Conservation (phyloP, 148 eudicot genomes). For the Rhododendron kiyosumense region DNA sequence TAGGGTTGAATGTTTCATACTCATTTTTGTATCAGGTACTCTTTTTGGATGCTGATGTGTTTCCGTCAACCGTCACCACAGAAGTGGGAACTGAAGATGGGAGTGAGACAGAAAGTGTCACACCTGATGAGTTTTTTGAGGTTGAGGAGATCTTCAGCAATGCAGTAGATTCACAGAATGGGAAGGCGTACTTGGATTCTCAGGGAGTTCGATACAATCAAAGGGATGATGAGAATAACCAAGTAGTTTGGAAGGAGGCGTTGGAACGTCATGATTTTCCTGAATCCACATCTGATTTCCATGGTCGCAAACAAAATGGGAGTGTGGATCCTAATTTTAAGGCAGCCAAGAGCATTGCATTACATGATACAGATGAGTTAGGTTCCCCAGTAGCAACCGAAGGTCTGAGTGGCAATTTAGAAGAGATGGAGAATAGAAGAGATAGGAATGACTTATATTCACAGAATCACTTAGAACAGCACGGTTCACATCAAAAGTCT, state of each 20-base stretch:
- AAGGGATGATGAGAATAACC: constrained; percentile 27
- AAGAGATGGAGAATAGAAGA: constrained; percentile 30
- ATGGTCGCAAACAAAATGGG: constrained; percentile 27
- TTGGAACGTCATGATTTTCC: constrained; percentile 44
- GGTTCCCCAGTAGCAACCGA: constrained; percentile 13
- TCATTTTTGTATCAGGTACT: constrained; percentile 67
- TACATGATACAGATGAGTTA: constrained; percentile 32
- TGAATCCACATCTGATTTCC: constrained; percentile 51
- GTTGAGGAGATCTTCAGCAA: constrained; percentile 88
- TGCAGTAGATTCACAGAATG: constrained; percentile 13
- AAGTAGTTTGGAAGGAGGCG: constrained; percentile 41
- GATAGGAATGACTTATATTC: constrained; percentile 23
- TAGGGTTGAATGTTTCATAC: constrained; percentile 42
- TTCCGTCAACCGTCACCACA: constrained; percentile 41
- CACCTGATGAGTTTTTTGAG: constrained; percentile 86
- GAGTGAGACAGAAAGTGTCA: constrained; percentile 47
- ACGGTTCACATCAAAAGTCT: constrained; percentile 39
- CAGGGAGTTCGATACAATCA: constrained; percentile 26
- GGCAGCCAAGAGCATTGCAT: constrained; percentile 37
- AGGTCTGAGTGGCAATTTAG: constrained; percentile 18
- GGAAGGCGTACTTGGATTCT: constrained; percentile 4
- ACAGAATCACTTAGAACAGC: constrained; percentile 41
- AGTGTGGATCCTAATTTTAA: constrained; percentile 21
- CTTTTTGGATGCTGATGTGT: constrained; percentile 65
- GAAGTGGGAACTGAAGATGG: constrained; percentile 49